These are phyloP conservation scores for Candida ovalis DNA, from an alignment of 805 yeast genomes.

Conservation along the genomic window DNA sequence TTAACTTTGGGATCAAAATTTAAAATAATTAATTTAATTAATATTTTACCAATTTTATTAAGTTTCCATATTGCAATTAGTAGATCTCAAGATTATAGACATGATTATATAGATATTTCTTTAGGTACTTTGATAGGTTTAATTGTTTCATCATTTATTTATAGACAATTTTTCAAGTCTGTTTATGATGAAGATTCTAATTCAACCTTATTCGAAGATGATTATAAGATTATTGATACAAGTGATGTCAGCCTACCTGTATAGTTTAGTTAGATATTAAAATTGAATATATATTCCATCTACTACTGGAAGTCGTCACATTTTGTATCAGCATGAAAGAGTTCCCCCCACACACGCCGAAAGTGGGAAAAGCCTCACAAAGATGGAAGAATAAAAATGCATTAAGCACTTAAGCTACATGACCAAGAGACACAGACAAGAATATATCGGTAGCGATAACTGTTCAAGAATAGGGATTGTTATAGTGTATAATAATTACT, in stretches of 20 bases:
- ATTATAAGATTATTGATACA: constrained; percentile 7
- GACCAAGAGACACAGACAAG: too few species aligned
- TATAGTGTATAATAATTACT: too few species aligned
- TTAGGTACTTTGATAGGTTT: constrained; percentile 67
- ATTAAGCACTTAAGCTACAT: too few species aligned
- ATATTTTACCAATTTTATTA: constrained; percentile 48
- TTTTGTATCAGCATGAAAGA: too few species aligned
- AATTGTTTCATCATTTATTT: constrained; percentile 37
- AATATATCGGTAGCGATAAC: too few species aligned
- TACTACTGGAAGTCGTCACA: too few species aligned
- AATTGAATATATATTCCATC: background rate
- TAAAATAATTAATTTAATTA: constrained; percentile 13
- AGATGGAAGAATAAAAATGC: too few species aligned
- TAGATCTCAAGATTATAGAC: constrained; percentile 87
- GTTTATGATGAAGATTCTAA: constrained; percentile 8
- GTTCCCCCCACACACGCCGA: too few species aligned
- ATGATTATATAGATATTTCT: constrained; percentile 79
- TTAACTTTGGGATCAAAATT: background rate
- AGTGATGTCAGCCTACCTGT: constrained; percentile 3
- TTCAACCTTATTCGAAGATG: constrained; percentile 8
- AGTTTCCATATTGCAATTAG: constrained; percentile 74
- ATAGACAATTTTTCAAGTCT: constrained; percentile 25
- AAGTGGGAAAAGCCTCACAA: too few species aligned
- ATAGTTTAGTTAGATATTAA: background rate
- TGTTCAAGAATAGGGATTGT: too few species aligned